Evolutionary conservation across 2,329 filamentous ascomycete species (phyloP).

Genomic region (Penicillium digitatum): DNA sequence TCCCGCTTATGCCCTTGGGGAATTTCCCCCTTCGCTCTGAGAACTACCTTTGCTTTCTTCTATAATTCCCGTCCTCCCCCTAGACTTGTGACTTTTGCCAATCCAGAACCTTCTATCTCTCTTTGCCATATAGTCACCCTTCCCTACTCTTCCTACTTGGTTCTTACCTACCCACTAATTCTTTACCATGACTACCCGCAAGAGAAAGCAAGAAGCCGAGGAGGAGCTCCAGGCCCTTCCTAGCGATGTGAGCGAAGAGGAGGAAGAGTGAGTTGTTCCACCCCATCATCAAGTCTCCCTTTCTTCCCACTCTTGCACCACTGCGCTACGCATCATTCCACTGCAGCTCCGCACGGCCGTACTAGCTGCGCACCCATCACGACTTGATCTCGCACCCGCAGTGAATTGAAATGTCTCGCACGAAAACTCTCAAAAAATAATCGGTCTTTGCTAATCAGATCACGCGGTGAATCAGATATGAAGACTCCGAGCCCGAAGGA

Average conservation of each 20-base stretch:
- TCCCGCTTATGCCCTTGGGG: conserved; percentile 14
- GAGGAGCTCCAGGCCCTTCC: conserved; percentile 49
- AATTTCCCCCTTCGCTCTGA: conserved; percentile 7
- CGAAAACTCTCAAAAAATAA: neutral
- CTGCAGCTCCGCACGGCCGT: neutral
- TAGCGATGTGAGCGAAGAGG: conserved; percentile 49
- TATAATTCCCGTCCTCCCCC: conserved; percentile 20
- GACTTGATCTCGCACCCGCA: neutral
- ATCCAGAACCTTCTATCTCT: conserved; percentile 21
- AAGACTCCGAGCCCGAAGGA: conserved; percentile 32
- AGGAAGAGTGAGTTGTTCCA: conserved; percentile 46
- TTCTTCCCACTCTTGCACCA: conserved; percentile 2
- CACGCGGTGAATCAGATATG: conserved; percentile 28
- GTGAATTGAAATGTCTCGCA: neutral
- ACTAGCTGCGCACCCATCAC: conserved; percentile 4
- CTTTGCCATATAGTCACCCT: neutral
- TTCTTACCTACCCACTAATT: conserved; percentile 34
- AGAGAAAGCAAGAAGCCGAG: conserved; percentile 49
- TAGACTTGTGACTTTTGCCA: conserved; percentile 12
- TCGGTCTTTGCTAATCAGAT: conserved; percentile 4
- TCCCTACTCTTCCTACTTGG: conserved; percentile 12
- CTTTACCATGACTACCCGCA: conserved; percentile 47
- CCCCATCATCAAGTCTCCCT: neutral
- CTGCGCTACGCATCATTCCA: neutral
- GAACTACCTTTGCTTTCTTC: conserved; percentile 9